Evolutionary conservation across 805 yeast genomes (phyloP).

Genomic region (Lipomyces chichibuensis): DNA sequence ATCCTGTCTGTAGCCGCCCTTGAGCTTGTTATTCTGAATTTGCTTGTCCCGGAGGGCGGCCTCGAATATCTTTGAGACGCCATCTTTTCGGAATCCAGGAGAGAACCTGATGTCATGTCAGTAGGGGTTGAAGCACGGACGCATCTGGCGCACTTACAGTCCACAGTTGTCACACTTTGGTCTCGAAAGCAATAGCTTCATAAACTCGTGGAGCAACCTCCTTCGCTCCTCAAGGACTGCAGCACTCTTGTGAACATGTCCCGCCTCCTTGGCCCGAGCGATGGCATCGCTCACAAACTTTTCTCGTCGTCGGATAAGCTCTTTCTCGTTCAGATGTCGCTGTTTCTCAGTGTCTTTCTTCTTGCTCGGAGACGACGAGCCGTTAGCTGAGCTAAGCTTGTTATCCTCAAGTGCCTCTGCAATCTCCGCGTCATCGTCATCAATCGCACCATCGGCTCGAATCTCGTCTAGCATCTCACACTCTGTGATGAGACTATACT

Average conservation of each 20-base stretch:
- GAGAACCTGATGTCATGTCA: slow-evolving; percentile 52
- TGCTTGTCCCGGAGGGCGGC: slow-evolving; percentile 83
- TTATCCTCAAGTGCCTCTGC: slow-evolving; percentile 50
- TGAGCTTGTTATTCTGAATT: slow-evolving; percentile 74
- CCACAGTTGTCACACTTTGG: slow-evolving; percentile 95
- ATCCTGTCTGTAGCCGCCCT: slow-evolving; percentile 74
- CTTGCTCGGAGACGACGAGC: slow-evolving; percentile 39
- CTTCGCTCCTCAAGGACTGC: slow-evolving; percentile 88
- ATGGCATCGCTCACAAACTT: slow-evolving; percentile 72
- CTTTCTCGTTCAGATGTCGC: slow-evolving; percentile 46
- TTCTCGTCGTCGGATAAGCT: slow-evolving; percentile 61
- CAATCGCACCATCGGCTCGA: slow-evolving; percentile 44
- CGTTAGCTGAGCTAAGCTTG: slow-evolving; percentile 33
- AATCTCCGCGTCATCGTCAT: slow-evolving; percentile 54
- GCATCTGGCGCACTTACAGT: slow-evolving; percentile 51
- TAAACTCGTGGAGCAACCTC: slow-evolving; percentile 64
- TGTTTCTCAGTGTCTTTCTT: slow-evolving; percentile 45
- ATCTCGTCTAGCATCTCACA: slow-evolving; percentile 72
- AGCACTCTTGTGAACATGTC: slow-evolving; percentile 72
- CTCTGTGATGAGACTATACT: slow-evolving; percentile 85
- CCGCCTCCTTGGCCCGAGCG: slow-evolving; percentile 55
- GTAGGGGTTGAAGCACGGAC: neutral
- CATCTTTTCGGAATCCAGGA: slow-evolving; percentile 93
- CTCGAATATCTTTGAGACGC: slow-evolving; percentile 89
- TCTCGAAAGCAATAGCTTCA: slow-evolving; percentile 70